Conservation (phyloP, 2,329 filamentous ascomycete genomes). For the Dothidotthia symphoricarpi region DNA sequence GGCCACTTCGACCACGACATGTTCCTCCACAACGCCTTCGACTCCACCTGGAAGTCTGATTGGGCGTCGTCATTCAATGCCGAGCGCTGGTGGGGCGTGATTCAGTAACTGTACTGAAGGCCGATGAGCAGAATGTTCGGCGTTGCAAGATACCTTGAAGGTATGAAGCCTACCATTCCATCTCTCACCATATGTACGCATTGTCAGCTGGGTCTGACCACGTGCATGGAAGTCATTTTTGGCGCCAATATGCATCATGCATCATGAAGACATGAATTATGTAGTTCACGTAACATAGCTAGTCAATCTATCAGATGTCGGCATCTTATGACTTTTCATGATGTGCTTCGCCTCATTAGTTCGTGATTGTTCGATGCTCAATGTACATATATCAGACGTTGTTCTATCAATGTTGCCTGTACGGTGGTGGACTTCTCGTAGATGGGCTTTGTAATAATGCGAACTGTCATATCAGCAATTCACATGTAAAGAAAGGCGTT, state of each 20-base stretch:
- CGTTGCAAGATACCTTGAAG: not conserved
- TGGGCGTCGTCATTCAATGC: constrained; percentile 62
- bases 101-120: constrained; percentile 12
- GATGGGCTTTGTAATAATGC: no score
- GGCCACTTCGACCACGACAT: constrained; percentile 58
- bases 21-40: constrained; percentile 75
- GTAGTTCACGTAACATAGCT: constrained; percentile 38
- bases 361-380: no score
- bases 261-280: constrained; percentile 25
- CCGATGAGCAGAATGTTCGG: not conserved
- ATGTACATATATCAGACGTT: no score
- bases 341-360: no score
- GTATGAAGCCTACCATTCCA: constrained; percentile 13
- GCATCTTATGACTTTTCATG: no score
- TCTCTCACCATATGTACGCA: constrained; percentile 12
- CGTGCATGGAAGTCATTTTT: constrained; percentile 24
- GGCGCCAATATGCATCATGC: constrained; percentile 20
- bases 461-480: no score
- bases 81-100: constrained; percentile 72
- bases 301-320: no score
- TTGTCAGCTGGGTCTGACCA: constrained; percentile 15
- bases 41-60: constrained; percentile 75
- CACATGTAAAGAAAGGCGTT: no score
- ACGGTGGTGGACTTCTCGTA: no score
- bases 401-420: no score